Conservation (phyloP, 352 stramenopile genomes). For the Sclerospora graminicola region DNA sequence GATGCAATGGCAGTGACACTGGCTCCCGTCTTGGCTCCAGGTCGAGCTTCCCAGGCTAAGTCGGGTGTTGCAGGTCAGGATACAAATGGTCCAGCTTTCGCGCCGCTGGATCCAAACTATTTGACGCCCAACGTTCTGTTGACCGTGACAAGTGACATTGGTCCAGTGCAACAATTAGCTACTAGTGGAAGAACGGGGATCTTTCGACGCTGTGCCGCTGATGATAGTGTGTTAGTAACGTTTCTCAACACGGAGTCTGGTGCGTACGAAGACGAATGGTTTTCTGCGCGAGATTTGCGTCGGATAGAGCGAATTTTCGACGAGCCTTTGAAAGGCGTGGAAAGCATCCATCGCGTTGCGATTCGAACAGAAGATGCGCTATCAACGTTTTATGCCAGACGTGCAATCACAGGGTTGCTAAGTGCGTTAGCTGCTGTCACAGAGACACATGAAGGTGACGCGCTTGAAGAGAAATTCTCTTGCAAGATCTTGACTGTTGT, state of each 20-base stretch:
- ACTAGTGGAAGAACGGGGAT: slow-evolving; percentile 60
- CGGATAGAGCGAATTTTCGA: slow-evolving; percentile 76
- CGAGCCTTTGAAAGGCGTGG: slow-evolving; percentile 45
- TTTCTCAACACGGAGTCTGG: slow-evolving; percentile 83
- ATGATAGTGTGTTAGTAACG: slow-evolving; percentile 64
- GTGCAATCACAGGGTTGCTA: slow-evolving; percentile 31
- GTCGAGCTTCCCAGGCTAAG: slow-evolving; percentile 21
- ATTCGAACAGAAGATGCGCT: slow-evolving; percentile 72
- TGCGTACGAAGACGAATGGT: slow-evolving; percentile 79
- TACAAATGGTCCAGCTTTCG: slow-evolving; percentile 29
- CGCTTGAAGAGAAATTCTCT: slow-evolving; percentile 1
- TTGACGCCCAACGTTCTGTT: slow-evolving; percentile 65
- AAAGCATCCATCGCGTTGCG: slow-evolving; percentile 70
- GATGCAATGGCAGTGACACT: slow-evolving; percentile 74
- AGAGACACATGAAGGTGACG: slow-evolving; percentile 12
- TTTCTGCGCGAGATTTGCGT: slow-evolving; percentile 59
- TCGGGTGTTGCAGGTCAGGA: slow-evolving; percentile 8
- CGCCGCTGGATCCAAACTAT: slow-evolving; percentile 62
- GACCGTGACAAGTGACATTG: slow-evolving; percentile 60
- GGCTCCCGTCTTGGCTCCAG: slow-evolving; percentile 57
- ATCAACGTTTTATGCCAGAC: slow-evolving; percentile 71
- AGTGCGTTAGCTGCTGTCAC: slow-evolving; percentile 11
- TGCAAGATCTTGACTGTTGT: slow-evolving; percentile 38
- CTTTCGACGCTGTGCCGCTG: slow-evolving; percentile 38
- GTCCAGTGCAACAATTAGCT: slow-evolving; percentile 54